Percentiles rank a stretch among this genome's conserved stretches.
Evolutionary conservation across 225 moss, liverwort and hornwort species (phyloP).

Genomic region (Bryum argenteum): DNA sequence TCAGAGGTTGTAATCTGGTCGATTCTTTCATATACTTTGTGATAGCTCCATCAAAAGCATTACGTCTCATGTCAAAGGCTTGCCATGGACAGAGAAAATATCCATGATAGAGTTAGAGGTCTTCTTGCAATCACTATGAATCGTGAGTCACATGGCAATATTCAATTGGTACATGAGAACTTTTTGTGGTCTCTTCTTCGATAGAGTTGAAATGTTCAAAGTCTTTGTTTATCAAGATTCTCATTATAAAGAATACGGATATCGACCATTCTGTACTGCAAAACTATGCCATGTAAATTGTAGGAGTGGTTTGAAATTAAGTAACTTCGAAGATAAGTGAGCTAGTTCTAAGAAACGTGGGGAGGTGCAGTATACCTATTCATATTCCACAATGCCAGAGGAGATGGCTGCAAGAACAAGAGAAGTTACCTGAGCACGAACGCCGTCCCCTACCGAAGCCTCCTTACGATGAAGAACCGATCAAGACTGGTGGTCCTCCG

Average conservation of each 20-base stretch:
- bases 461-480: conserved; percentile 51
- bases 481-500: conserved; percentile 36
- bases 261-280: neutral
- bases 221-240: neutral
- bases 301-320: neutral
- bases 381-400: conserved; percentile 70
- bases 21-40: neutral
- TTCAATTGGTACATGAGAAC: too few relatives aligned
- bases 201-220: too few relatives aligned
- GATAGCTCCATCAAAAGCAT: neutral
- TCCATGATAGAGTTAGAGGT: neutral
- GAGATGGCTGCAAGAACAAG: conserved; percentile 63
- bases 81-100: neutral
- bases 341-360: conserved; percentile 14
- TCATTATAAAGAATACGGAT: neutral
- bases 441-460: conserved; percentile 62
- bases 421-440: conserved; percentile 49
- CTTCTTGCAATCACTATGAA: neutral
- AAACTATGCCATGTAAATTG: neutral
- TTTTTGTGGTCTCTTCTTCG: too few relatives aligned
- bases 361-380: conserved; percentile 55
- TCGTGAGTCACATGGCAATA: neutral
- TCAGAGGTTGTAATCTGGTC: conserved; percentile 51
- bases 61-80: neutral
- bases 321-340: neutral